Conservation (phyloP, 306 rosid species). For the Ormosia emarginata region DNA sequence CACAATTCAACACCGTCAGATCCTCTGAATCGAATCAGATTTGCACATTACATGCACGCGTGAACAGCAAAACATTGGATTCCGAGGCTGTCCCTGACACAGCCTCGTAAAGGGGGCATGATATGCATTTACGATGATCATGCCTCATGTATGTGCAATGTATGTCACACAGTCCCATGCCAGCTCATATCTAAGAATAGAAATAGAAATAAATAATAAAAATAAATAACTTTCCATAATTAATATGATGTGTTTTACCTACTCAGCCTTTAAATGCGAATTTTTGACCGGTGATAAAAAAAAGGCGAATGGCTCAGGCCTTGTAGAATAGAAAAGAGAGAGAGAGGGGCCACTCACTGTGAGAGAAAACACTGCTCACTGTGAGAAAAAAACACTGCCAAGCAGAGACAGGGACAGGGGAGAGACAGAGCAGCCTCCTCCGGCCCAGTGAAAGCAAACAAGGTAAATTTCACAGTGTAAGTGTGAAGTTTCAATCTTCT, state of each 20-base stretch:
- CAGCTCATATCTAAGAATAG: not conserved
- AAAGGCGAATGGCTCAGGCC: slow-evolving; percentile 8
- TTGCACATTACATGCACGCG: not conserved
- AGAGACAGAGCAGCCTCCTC: slow-evolving; percentile 15
- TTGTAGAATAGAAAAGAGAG: slow-evolving; percentile 3
- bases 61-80: not conserved
- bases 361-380: slow-evolving; percentile 17
- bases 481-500: not conserved
- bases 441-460: slow-evolving; percentile 19
- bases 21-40: not conserved
- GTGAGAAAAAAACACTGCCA: slow-evolving; percentile 15
- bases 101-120: not conserved
- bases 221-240: not conserved
- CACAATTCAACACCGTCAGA: not conserved
- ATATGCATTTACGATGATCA: not conserved
- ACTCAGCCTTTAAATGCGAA: slow-evolving; percentile 25
- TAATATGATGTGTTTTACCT: slow-evolving; percentile 23
- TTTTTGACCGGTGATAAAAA: slow-evolving; percentile 39
- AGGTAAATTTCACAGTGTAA: slow-evolving; percentile 14
- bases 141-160: slow-evolving; percentile 1
- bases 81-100: not conserved
- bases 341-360: slow-evolving; percentile 27
- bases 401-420: not conserved
- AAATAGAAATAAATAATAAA: not conserved
- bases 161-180: not conserved